Evolutionary conservation across 805 yeast genomes (phyloP), one percentile per base, ranked within the genome.

Genomic region (Danielia reshetovae): DNA sequence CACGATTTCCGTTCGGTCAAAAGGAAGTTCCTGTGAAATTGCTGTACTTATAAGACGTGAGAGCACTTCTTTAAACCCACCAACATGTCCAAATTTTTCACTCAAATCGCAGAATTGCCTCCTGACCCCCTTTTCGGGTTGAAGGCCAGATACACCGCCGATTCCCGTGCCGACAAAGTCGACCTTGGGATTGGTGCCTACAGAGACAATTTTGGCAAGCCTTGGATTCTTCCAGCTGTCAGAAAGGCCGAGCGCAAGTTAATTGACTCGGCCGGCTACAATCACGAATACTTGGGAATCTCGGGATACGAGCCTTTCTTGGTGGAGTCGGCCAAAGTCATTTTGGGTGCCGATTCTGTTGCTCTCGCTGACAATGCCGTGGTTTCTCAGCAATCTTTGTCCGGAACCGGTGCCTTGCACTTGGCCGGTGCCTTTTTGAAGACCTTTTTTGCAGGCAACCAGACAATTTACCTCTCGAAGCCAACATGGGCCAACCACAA

Each of bases 401-500:
- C 90, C 14, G 95, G 95, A 41, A 86, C 95, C 10, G 95, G 95
- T 28, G 95, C 97, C 3, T 68, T 89, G 52, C 97, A 89, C 52
- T 65, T 89, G 49, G 93, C 89, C 19, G 96, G 87, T n/a, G 62
- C 64, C 38, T 81, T 83, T 51, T 62, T 84, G 46, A 63, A 72
- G 52, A 65, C 72, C 26, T 77, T 76, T 51, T 74, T 68, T 48
- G 48, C 49, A 14, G 51, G 51, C n/a, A 45, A 43, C 39, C 38
- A 30, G 13, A 45, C 49, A 14, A 36, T 47, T 8, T 43, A 43
- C 43, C 34, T 46, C 27, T 42, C 46, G n/a, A 39, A 46, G 27
- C 98, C 98, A 46, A 88, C 97, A n/a, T 90, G 98, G 98, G 95
- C 93, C 34, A 93, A 93, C 69, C 98, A 90, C 66, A 71, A 74